Evolutionary conservation across 768 basidiomycete species (phyloP), one percentile per base, ranked within the genome.

Genomic region (Lentinula aciculospora): DNA sequence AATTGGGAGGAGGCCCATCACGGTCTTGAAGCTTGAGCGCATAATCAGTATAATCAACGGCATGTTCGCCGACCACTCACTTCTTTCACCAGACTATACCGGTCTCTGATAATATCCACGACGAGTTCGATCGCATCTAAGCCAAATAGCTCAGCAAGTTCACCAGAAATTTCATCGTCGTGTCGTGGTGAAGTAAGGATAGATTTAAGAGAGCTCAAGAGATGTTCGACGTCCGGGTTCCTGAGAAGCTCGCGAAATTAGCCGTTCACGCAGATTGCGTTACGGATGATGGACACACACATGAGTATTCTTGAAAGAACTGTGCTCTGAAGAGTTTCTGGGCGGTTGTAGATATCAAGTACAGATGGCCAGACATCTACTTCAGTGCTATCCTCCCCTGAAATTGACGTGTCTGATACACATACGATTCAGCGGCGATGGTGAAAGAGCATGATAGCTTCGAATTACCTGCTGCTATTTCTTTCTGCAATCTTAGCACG

Each of bases 81-180:
- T 68, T 85, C 74, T 62, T 74, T 62, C 28, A 71, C 74, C 31
- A 87, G 66, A 1, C 69, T 66, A 6, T 63, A 60, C 21, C 94
- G 83, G 29, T 83, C 76, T 17, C 74, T 66, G 1, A 97, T 69
- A 27, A 97, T 78, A 40, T 89, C 81, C 71, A 81, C 81, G 7
- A 88, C 83, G 32, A 94, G 73, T 27, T 92, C 91, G 48, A 98
- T 83, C 17, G 88, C 81, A 50, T 96, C 90, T 67, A 86, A 92
- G 2, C 94, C 96, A 47, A 95, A 68, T 9, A 91, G 73, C 59
- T 97, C 94, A 7, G 81, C 82, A 9, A 98, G 68, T 62, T 92
- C 88, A 27, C 74, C 81, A 27, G 92, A 89, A 29, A 97, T 88
- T 21, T 81, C 83, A 29, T 94, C 90, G 61, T 88, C 78, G 4